phyloP scores from a whole-genome alignment of 345 rosid species.

The Arabidopsis suecica region DNA sequence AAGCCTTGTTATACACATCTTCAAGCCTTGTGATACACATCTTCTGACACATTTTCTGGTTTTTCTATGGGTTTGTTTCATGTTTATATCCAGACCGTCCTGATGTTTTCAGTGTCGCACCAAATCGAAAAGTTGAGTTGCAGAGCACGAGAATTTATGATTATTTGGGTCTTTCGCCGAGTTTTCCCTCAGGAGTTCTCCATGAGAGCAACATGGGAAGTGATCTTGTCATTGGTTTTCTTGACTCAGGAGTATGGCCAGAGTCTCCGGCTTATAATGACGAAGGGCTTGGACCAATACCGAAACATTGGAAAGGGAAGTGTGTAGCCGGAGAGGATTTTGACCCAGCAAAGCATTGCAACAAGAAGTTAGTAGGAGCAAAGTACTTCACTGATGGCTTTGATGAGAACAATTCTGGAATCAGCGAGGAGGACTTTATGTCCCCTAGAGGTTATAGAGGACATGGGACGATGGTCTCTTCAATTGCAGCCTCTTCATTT shows the following conservation, averaged over 20 bases:
- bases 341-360: conserved; percentile 46
- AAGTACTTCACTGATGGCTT: conserved; percentile 46
- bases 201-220: conserved; percentile 38
- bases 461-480: conserved; percentile 40
- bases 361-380: conserved; percentile 50
- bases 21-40: conserved; percentile 2
- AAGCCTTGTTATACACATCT: not conserved
- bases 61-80: not conserved
- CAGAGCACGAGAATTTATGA: conserved; percentile 11
- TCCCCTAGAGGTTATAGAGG: conserved; percentile 41
- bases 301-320: conserved; percentile 51
- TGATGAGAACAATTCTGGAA: not conserved
- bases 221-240: conserved; percentile 27
- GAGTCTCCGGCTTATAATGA: conserved; percentile 47
- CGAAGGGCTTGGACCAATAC: conserved; percentile 51
- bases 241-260: conserved; percentile 52
- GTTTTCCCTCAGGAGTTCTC: conserved; percentile 24
- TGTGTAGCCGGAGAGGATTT: conserved; percentile 50
- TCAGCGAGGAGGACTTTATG: conserved; percentile 32
- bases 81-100: conserved; percentile 32
- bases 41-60: conserved; percentile 18
- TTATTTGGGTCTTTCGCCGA: conserved; percentile 26
- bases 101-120: conserved; percentile 23
- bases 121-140: not conserved
- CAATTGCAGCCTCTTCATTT: conserved; percentile 45